Conservation (phyloP, 768 basidiomycete species). For the Tylopilus balloui region DNA sequence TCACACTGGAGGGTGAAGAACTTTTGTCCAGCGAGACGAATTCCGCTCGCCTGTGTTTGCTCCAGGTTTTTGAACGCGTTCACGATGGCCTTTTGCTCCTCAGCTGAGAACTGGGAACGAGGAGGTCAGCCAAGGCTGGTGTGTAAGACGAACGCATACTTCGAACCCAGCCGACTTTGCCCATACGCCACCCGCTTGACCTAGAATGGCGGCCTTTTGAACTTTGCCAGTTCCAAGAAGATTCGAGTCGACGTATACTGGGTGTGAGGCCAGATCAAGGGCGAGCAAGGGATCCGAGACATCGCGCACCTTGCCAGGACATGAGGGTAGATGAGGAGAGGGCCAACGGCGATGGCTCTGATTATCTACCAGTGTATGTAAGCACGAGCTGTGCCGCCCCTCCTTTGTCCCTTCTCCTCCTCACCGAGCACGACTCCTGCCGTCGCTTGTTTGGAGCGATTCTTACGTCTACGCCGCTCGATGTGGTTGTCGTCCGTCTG, state of each 20-base stretch:
- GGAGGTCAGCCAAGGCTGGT: neutral
- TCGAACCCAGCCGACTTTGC: constrained; percentile 22
- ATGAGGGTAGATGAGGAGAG: constrained; percentile 30
- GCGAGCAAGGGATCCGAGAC: neutral
- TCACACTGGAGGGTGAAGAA: constrained; percentile 60
- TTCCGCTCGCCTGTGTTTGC: constrained; percentile 48
- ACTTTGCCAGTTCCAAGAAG: constrained; percentile 73
- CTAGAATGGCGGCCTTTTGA: constrained; percentile 55
- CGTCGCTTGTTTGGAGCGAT: neutral
- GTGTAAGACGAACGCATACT: constrained; percentile 1
- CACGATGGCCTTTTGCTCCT: constrained; percentile 23
- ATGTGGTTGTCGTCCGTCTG: no score
- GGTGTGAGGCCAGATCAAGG: constrained; percentile 23
- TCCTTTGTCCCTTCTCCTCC: neutral
- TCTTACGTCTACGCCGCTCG: neutral
- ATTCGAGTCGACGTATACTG: constrained; percentile 79
- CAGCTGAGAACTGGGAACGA: constrained; percentile 14
- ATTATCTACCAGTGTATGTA: constrained; percentile 31
- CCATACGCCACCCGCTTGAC: constrained; percentile 29
- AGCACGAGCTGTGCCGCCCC: constrained; percentile 14
- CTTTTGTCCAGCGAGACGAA: constrained; percentile 66
- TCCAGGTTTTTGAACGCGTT: constrained; percentile 43
- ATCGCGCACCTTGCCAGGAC: constrained; percentile 73
- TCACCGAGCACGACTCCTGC: neutral
- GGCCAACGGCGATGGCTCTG: constrained; percentile 22